Evolutionary conservation across 1,284 basidiomycete genomes (phyloP).

Genomic region (Ganoderma meredithae): DNA sequence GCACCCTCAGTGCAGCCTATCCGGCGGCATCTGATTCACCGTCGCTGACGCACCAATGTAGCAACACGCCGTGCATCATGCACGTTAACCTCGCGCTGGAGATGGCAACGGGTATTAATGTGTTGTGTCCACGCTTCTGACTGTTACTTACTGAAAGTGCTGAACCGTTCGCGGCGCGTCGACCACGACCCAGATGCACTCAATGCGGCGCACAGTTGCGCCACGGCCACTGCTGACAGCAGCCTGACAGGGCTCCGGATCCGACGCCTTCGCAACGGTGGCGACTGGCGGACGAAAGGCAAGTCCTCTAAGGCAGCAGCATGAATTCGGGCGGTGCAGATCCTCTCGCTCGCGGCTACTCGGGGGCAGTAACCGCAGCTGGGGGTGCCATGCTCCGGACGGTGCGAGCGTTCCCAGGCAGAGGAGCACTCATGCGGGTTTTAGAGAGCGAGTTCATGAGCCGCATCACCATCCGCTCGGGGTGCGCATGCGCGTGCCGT

Average conservation of each 20-base stretch:
- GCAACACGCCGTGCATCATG: neutral
- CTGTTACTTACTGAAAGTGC: too few species aligned
- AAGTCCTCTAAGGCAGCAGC: neutral
- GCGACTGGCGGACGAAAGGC: too few species aligned
- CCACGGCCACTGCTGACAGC: neutral
- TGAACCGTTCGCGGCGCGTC: neutral
- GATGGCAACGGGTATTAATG: neutral
- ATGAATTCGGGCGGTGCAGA: neutral
- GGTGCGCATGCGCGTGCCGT: neutral
- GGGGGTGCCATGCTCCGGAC: neutral
- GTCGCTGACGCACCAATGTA: neutral
- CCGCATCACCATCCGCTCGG: neutral
- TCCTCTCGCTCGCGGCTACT: neutral
- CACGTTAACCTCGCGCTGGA: neutral
- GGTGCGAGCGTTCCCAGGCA: slow-evolving; percentile 5
- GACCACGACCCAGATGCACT: too few species aligned
- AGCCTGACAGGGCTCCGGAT: neutral
- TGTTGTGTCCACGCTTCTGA: too few species aligned
- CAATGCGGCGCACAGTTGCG: neutral
- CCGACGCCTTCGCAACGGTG: neutral
- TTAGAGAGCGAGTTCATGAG: neutral
- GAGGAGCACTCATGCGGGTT: neutral
- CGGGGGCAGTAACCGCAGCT: slow-evolving; percentile 1
- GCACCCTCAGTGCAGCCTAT: neutral
- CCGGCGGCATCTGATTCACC: neutral